Base-by-base conservation (phyloP, 176 grass and related monocot genomes). In the Lolium multiflorum region DNA sequence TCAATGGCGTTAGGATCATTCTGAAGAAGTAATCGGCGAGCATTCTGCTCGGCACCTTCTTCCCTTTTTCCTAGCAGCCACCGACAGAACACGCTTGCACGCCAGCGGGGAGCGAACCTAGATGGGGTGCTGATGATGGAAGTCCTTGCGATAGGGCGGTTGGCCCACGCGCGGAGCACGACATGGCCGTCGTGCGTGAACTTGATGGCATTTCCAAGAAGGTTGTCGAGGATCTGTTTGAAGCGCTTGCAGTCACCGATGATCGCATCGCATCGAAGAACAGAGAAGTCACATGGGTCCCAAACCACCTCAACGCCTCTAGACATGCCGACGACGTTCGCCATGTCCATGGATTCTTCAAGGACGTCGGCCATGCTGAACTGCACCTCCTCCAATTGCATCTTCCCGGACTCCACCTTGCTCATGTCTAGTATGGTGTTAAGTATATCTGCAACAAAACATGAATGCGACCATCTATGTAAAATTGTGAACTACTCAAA, bases 401-500 rank as follows among this genome's bases (percentile, higher is more conserved):
- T 91, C 77, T 95, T 98, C 37, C 96, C 96, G 3, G 89, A 92
- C 86, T 93, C 96, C n/a, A 98, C 90, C 77, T 95, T 98, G 69
- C 86, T 87, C 6, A 61, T 98, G 63, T 98, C 93, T 7, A 98
- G 88, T 48, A 98, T 84, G 2, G 93, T 85, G 80, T 98, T 93
- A 14, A 98, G 87, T 81, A 98, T 85, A 57, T 79, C 96, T 98
- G 73, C 25, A 54, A 82, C 14, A 49, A 31, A 31, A 31, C 28
- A 31, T 31, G 28, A 31, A 31, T 31, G 28, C 28, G 28, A 31
- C 28, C 28, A 13, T 71, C 18, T 22, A 68, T 18, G 38, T 39
- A 1, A 39, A 68, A 35, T 31, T 35, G 31, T 35, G 31, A 35
- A 35, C 31, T 39, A 71, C 15, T n/a, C 70, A 15, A 47, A 47